Conservation (phyloP, 768 basidiomycete species). For the Amanita fuliginea region DNA sequence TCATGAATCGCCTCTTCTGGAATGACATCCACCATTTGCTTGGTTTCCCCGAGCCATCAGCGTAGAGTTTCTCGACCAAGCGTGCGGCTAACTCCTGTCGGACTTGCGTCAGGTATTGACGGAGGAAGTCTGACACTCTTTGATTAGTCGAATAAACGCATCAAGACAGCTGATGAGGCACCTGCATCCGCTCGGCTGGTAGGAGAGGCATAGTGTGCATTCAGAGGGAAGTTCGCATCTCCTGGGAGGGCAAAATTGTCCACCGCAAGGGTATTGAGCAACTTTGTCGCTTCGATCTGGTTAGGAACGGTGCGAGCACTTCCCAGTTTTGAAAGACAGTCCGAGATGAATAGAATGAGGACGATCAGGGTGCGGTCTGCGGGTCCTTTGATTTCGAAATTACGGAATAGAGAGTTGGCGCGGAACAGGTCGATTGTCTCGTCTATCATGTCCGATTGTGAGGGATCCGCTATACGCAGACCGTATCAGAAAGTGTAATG, state of each 20-base stretch:
- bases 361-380: slow-evolving; percentile 94
- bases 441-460: slow-evolving; percentile 82
- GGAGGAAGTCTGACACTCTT: slow-evolving; percentile 58
- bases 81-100: slow-evolving; percentile 87
- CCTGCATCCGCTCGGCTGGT: slow-evolving; percentile 71
- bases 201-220: slow-evolving; percentile 83
- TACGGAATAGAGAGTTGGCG: slow-evolving; percentile 97
- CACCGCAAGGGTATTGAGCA: slow-evolving; percentile 84
- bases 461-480: slow-evolving; percentile 53
- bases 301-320: slow-evolving; percentile 53
- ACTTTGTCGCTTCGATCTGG: slow-evolving; percentile 80
- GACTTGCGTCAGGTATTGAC: slow-evolving; percentile 85
- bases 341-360: slow-evolving; percentile 94
- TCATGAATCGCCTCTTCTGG: slow-evolving; percentile 96
- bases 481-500: slow-evolving; percentile 7
- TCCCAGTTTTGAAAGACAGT: slow-evolving; percentile 89
- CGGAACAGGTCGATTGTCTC: slow-evolving; percentile 96
- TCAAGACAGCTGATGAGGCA: slow-evolving; percentile 18
- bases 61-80: slow-evolving; percentile 81
- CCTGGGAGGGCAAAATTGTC: slow-evolving; percentile 93
- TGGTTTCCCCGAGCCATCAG: slow-evolving; percentile 86
- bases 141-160: slow-evolving; percentile 5
- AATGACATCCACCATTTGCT: slow-evolving; percentile 99
- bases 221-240: slow-evolving; percentile 89
- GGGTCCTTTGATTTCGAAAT: slow-evolving; percentile 98